Base-by-base conservation (phyloP, 345 rosid genomes). In the Melastoma malabathricum region DNA sequence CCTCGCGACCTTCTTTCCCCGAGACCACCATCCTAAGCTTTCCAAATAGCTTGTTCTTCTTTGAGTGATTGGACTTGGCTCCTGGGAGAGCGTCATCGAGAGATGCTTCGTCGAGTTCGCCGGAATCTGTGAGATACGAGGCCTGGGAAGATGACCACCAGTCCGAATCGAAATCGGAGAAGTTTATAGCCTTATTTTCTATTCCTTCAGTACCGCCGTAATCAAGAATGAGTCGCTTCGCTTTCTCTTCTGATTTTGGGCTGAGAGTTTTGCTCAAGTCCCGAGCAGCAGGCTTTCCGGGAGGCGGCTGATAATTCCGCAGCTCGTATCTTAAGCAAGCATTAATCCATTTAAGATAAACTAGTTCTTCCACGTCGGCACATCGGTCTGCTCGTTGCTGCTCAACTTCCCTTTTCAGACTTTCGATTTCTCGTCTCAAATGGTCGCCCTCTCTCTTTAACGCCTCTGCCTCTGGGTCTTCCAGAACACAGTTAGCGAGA, bases 241-340 rank as follows among this genome's bases (percentile, higher is more conserved):
- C 96, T 62, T 74, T 82, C 70, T 68, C 75, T 54, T 90, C 96
- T 0, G 96, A 90, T 7, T 38, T 57, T 9, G 92, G 94, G 56
- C 96, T 90, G 34, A 86, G 63, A 15, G 83, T 75, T 60, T 67
- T 80, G 64, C 94, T 78, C 17, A 86, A 79, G 75, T 90, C 98
- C 55, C 94, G 74, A 29, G 98, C 92, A 16, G 59, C 77, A 9
- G 85, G 82, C 71, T 77, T 90, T 51, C 87, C 94, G 0, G 71
- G 6, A 0, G 71, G 73, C 6, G 82, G 79, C 55, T 82, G 72
- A 65, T 76, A 82, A 50, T 84, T 77, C 43, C 94, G 73, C 59
- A 90, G 68, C 75, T 90, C 96, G 15, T 78, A 72, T 27, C 98
- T 66, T 56, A 90, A 68, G 61, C 98, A 90, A 54, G 98, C 96